Evolutionary conservation across 2,329 filamentous ascomycete genomes (phyloP).

Genomic region (Neurospora crassa): DNA sequence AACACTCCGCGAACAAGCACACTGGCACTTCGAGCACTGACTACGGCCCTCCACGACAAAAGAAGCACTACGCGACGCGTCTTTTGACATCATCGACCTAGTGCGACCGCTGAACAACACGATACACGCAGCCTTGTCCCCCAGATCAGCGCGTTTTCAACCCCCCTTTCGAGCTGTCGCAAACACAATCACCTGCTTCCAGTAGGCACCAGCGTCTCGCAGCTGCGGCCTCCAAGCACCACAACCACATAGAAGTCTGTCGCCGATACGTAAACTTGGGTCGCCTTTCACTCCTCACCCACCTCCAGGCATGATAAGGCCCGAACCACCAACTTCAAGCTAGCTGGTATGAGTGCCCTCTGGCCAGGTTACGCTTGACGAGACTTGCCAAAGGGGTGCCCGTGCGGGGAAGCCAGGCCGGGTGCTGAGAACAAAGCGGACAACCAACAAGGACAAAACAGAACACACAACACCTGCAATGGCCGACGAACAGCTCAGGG

Average conservation of each 20-base stretch:
- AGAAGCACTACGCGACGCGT: constrained; percentile 13
- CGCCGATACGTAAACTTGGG: background rate
- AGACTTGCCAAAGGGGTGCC: constrained; percentile 4
- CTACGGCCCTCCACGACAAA: constrained; percentile 1
- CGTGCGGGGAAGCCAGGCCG: background rate
- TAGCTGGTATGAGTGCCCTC: constrained; percentile 14
- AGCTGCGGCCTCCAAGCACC: background rate
- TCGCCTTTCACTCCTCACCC: background rate
- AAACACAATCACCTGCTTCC: background rate
- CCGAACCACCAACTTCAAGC: background rate
- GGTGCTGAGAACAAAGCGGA: constrained; percentile 1
- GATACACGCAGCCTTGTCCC: background rate
- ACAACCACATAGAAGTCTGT: background rate
- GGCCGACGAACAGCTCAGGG: constrained; percentile 43
- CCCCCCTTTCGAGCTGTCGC: constrained; percentile 1
- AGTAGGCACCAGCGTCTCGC: background rate
- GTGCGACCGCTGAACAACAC: background rate
- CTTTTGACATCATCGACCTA: background rate
- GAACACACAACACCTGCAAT: constrained; percentile 22
- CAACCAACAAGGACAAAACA: background rate
- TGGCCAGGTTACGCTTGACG: constrained; percentile 11
- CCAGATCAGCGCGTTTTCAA: constrained; percentile 11
- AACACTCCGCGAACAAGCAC: background rate
- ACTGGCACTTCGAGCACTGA: constrained; percentile 1
- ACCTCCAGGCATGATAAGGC: constrained; percentile 13